These are phyloP conservation scores for Cladosporium phlei DNA, from an alignment of 2,329 filamentous ascomycete genomes.

Conservation along the genomic window DNA sequence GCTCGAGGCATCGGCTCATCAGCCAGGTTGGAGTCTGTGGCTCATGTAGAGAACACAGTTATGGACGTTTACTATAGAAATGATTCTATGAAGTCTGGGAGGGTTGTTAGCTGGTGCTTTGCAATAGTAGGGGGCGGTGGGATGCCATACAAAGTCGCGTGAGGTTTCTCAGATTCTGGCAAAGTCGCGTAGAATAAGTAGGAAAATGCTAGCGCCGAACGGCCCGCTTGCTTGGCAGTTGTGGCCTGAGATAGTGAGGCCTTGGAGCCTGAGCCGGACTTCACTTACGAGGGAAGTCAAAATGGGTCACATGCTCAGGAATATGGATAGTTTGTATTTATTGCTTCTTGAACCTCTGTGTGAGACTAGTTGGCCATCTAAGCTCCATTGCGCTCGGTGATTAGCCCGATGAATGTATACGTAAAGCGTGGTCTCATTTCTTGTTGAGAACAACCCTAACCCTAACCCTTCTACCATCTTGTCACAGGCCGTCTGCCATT, in stretches of 20 bases:
- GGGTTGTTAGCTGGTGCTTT: background rate
- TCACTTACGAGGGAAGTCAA: slow-evolving; percentile 1
- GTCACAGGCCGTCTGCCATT: too few relatives aligned
- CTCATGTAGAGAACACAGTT: slow-evolving; percentile 19
- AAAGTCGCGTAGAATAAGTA: slow-evolving; percentile 13
- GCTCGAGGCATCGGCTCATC: slow-evolving; percentile 32
- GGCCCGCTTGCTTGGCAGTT: background rate
- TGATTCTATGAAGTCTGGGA: slow-evolving; percentile 18
- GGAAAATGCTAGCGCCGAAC: background rate
- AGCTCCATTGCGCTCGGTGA: too few relatives aligned
- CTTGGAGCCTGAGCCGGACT: background rate
- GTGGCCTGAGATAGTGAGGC: background rate
- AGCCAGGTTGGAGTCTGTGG: slow-evolving; percentile 31
- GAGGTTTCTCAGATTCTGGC: slow-evolving; percentile 6
- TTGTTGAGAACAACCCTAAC: too few relatives aligned
- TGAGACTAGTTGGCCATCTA: too few relatives aligned
- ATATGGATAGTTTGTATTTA: too few relatives aligned
- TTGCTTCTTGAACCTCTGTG: background rate
- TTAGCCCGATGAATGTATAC: too few relatives aligned
- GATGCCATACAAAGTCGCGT: too few relatives aligned
- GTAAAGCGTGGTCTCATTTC: too few relatives aligned
- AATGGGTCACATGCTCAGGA: too few relatives aligned
- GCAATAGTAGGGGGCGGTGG: background rate
- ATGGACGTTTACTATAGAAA: slow-evolving; percentile 19
- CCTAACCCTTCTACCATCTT: too few relatives aligned